Percentiles rank a stretch among this genome's conserved stretches.
Evolutionary conservation across 306 rosid genomes (phyloP).

Genomic region (Quercus ilex): DNA sequence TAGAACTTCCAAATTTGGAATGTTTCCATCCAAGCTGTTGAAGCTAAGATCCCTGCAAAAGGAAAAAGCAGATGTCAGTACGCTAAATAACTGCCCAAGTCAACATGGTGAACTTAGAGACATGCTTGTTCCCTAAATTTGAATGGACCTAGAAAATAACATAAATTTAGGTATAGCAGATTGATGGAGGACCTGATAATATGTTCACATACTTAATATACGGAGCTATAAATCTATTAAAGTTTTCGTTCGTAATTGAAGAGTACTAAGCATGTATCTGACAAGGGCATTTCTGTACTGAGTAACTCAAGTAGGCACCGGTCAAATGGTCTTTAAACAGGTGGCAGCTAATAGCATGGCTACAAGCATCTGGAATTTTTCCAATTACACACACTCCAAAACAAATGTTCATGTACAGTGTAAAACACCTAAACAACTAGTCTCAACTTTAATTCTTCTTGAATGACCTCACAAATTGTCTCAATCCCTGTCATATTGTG

Average conservation of each 20-base stretch:
- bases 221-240: background rate
- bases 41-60: slow-evolving; percentile 29
- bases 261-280: background rate
- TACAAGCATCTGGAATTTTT: background rate
- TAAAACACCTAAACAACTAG: background rate
- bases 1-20: slow-evolving; percentile 18
- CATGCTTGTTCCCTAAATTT: background rate
- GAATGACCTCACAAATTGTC: background rate
- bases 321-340: background rate
- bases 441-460: background rate
- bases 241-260: background rate
- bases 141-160: background rate
- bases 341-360: background rate
- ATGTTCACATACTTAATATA: background rate
- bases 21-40: slow-evolving; percentile 23
- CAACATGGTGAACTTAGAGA: background rate
- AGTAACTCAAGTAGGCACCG: background rate
- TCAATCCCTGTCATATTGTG: background rate
- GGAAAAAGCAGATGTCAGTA: background rate
- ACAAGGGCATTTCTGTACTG: background rate
- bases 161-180: background rate
- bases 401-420: background rate
- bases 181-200: background rate
- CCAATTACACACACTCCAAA: background rate
- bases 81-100: background rate